Percentiles rank a stretch among this genome's conserved stretches.
Evolutionary conservation across 75 land plant species (phyloP).

Genomic region (Azolla pinnata): DNA sequence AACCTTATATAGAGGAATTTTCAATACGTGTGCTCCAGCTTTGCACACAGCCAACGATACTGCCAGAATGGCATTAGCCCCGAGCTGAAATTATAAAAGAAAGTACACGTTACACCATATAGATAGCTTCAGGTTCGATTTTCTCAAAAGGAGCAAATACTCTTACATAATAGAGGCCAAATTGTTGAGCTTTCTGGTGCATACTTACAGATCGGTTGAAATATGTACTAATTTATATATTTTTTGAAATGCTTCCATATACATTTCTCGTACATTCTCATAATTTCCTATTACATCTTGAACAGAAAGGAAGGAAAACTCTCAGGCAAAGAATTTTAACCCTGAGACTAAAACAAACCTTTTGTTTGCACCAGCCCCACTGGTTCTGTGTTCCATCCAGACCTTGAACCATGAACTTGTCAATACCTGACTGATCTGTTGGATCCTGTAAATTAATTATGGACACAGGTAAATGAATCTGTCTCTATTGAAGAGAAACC

Average conservation of each 20-base stretch:
- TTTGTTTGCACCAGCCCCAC: slow-evolving; percentile 99
- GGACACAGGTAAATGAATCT: too few species aligned
- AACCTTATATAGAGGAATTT: slow-evolving; percentile 86
- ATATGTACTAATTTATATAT: too few species aligned
- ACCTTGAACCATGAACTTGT: slow-evolving; percentile 87
- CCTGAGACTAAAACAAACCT: slow-evolving; percentile 45
- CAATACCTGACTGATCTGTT: slow-evolving; percentile 72
- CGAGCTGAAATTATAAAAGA: slow-evolving; percentile 48
- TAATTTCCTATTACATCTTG: too few species aligned
- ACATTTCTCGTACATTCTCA: too few species aligned
- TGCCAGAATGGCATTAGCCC: slow-evolving; percentile 94
- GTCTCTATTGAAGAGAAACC: too few species aligned
- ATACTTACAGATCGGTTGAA: too few species aligned
- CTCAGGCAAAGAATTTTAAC: too few species aligned
- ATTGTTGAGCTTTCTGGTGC: too few species aligned
- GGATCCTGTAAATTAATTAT: slow-evolving; percentile 63
- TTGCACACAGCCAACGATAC: slow-evolving; percentile 96
- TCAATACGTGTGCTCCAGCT: slow-evolving; percentile 74
- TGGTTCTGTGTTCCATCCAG: slow-evolving; percentile 93
- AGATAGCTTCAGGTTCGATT: neutral
- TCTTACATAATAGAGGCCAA: too few species aligned
- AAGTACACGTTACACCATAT: neutral
- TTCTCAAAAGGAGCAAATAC: too few species aligned
- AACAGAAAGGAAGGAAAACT: too few species aligned
- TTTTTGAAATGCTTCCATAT: too few species aligned